A percentile compares a stretch with the other conserved stretches of the same genome.
Conservation (phyloP, 805 yeast species). For the Candida hispaniensis region DNA sequence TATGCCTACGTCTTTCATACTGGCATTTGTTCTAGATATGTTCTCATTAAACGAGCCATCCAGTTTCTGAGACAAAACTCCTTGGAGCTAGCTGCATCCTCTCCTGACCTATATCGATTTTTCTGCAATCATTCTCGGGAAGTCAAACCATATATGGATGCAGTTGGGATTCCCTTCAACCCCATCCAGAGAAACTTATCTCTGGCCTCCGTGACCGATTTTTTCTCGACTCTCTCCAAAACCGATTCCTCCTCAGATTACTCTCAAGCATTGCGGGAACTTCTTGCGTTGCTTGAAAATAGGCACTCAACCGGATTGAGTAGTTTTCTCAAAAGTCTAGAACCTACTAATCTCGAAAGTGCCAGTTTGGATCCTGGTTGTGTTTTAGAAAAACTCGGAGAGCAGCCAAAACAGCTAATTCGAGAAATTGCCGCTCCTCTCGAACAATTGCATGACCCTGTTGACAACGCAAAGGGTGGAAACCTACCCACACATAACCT, state of each 20-base stretch:
- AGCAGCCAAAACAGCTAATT: too few species aligned
- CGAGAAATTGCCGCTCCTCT: too few species aligned
- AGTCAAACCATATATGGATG: constrained; percentile 13
- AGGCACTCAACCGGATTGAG: constrained; percentile 4
- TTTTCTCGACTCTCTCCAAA: constrained; percentile 7
- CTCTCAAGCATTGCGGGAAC: constrained; percentile 5
- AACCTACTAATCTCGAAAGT: too few species aligned
- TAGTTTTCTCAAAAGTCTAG: too few species aligned
- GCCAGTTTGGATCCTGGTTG: too few species aligned
- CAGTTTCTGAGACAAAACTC: constrained; percentile 57
- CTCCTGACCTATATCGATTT: constrained; percentile 6
- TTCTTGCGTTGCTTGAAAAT: constrained; percentile 5
- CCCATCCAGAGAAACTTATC: constrained; percentile 15
- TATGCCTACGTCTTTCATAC: constrained; percentile 76
- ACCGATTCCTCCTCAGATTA: constrained; percentile 11
- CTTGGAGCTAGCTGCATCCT: constrained; percentile 7
- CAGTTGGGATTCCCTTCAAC: constrained; percentile 8
- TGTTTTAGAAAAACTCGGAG: too few species aligned
- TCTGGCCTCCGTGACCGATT: constrained; percentile 15
- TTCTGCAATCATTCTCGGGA: constrained; percentile 7
- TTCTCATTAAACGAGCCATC: constrained; percentile 63
- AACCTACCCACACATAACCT: too few species aligned
- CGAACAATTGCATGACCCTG: too few species aligned
- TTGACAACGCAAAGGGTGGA: too few species aligned
- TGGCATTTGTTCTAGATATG: constrained; percentile 62